Evolutionary conservation across 148 eudicot species (phyloP), one percentile per base, ranked within the genome.

Genomic region (Nepenthes gracilis): DNA sequence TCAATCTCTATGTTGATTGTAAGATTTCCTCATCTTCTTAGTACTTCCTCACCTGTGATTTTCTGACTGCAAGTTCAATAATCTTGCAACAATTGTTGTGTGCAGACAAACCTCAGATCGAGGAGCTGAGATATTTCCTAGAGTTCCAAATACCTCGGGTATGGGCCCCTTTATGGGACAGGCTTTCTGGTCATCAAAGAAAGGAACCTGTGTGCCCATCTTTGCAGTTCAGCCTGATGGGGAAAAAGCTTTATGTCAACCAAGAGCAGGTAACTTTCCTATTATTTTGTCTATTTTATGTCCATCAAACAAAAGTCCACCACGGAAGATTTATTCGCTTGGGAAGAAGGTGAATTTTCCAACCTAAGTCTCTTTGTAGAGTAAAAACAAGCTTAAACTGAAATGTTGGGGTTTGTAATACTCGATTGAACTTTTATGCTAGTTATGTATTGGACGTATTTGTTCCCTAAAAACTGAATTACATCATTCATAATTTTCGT

Each of bases 171-270:
- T 59, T 79, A 52, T 81, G 65, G 64, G 84, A 85, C 72, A 78
- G 75, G 67, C 82, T 83, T 70, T 82, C 86, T 40, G 92, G 95
- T 66, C 83, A 72, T 47, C 82, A 59, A 56, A 80, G 97, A 69
- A 91, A 87, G 78, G 97, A 91, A 64, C 97, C 97, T 57, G 92
- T 91, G 49, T 91, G 97, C 68, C 97, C 92, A 36, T 80, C 87
- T 47, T 74, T 91, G 77, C 97, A 91, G 75, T 91, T 91, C 71
- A 91, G 97, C 80, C 76, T 91, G 70, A 91, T 91, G 96, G 97
- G 97, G 12, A 96, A 83, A 64, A 91, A 91, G 82, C 89, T 91
- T 60, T 87, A 91, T 64, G 64, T 91, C 60, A 85, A 87, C 87
- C 92, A 83, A 78, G 96, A 91, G 64, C 97, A 91, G 81, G 97